phyloP scores from a whole-genome alignment of 1,284 basidiomycete species.

The Spongispora temasekensis region DNA sequence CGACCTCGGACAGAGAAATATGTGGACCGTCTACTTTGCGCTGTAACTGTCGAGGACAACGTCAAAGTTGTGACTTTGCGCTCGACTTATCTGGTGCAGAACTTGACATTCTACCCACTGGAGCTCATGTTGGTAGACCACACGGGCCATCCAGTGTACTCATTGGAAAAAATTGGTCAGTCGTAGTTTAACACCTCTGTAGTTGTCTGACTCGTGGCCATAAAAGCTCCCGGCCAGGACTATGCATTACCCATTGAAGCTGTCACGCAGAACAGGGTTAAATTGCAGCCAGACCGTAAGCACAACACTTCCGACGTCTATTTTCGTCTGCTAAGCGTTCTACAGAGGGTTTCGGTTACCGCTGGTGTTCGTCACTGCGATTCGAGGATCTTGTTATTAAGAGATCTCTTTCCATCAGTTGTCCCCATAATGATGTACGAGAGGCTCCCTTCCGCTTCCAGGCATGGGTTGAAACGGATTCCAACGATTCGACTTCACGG shows the following conservation, averaged over 20 bases:
- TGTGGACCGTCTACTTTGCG: constrained; percentile 85
- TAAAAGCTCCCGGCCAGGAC: constrained; percentile 80
- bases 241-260: constrained; percentile 92
- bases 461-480: constrained; percentile 85
- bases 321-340: constrained; percentile 10
- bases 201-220: constrained; percentile 5
- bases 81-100: constrained; percentile 93
- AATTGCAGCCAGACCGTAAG: constrained; percentile 92
- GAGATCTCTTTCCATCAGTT: constrained; percentile 81
- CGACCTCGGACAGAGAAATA: constrained; percentile 80
- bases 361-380: constrained; percentile 88
- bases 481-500: constrained; percentile 63
- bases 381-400: constrained; percentile 90
- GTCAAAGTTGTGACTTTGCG: constrained; percentile 95
- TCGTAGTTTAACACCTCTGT: constrained; percentile 17
- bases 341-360: constrained; percentile 91
- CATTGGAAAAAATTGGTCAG: constrained; percentile 83
- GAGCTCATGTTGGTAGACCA: constrained; percentile 92
- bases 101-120: constrained; percentile 89
- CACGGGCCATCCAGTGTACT: constrained; percentile 78
- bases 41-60: constrained; percentile 90
- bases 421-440: constrained; percentile 77
- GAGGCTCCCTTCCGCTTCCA: constrained; percentile 98
- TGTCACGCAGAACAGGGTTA: constrained; percentile 82
- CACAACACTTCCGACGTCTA: constrained; percentile 9